These are phyloP conservation scores for Torulaspora pretoriensis DNA, from an alignment of 1,139 yeast genomes.

Conservation along the genomic window DNA sequence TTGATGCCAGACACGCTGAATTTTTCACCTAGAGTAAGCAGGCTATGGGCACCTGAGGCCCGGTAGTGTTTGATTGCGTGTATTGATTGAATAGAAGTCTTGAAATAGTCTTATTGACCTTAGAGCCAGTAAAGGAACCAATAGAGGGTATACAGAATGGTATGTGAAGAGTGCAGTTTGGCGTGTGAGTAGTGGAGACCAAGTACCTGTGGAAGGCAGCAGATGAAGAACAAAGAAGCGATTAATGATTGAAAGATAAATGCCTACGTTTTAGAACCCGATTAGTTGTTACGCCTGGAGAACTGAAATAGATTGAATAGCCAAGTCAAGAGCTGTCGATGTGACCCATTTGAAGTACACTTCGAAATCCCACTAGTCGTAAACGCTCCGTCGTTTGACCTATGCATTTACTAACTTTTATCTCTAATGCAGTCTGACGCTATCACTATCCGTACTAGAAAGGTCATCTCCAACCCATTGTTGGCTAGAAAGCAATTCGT, in stretches of 20 bases:
- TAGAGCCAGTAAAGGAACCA: slow-evolving; percentile 17
- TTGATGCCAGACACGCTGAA: not conserved
- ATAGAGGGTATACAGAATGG: slow-evolving; percentile 31
- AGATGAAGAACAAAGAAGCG: not conserved
- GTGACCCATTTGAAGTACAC: no score
- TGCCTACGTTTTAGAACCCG: no score
- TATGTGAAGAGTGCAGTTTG: slow-evolving; percentile 16
- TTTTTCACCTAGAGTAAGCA: slow-evolving; percentile 3
- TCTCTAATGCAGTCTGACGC: slow-evolving; percentile 62
- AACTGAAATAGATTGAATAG: no score
- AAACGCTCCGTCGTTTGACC: not conserved
- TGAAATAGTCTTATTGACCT: not conserved
- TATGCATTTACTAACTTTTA: slow-evolving; percentile 18
- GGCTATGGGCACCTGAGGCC: not conserved
- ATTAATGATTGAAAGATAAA: not conserved
- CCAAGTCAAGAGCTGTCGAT: no score
- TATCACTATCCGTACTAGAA: slow-evolving; percentile 99
- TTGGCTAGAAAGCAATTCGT: slow-evolving; percentile 99
- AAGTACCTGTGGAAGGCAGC: not conserved
- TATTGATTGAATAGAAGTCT: slow-evolving; percentile 4
- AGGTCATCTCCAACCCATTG: slow-evolving; percentile 99
- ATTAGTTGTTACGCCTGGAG: no score
- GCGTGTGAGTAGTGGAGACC: not conserved
- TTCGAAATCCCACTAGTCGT: no score
- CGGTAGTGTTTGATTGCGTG: slow-evolving; percentile 1